These are phyloP conservation scores for Rutidosis leptorrhynchoides DNA, from an alignment of 129 eudicot genomes.

Conservation along the genomic window DNA sequence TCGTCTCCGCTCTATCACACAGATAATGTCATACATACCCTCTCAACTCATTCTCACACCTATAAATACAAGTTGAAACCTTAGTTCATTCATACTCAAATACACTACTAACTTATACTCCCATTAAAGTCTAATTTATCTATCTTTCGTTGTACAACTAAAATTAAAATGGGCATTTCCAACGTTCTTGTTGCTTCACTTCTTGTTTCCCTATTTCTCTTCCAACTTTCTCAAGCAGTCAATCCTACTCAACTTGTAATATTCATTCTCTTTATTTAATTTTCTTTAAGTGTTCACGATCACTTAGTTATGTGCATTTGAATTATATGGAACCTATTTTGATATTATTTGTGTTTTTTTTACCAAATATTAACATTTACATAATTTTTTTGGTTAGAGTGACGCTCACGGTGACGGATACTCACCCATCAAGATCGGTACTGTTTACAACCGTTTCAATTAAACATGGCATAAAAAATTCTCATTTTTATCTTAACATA, in stretches of 20 bases:
- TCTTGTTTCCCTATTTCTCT: slow-evolving; percentile 35
- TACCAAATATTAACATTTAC: background rate
- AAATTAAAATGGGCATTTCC: slow-evolving; percentile 37
- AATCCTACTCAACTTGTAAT: slow-evolving; percentile 40
- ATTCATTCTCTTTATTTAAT: background rate
- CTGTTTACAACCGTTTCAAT: background rate
- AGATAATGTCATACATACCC: no score
- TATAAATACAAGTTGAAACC: slow-evolving; percentile 16
- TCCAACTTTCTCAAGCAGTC: slow-evolving; percentile 39
- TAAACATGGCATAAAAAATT: background rate
- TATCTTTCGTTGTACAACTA: slow-evolving; percentile 8
- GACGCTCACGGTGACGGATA: background rate
- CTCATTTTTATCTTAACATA: background rate
- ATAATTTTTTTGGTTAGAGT: slow-evolving; percentile 1
- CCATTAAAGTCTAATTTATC: slow-evolving; percentile 14
- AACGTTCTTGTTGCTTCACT: slow-evolving; percentile 40
- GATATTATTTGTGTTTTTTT: background rate
- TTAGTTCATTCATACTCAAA: slow-evolving; percentile 6
- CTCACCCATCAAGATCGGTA: slow-evolving; percentile 17
- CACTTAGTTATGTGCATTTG: background rate
- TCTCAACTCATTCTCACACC: background rate
- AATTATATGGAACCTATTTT: background rate
- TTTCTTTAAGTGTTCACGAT: background rate
- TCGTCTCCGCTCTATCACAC: no score
- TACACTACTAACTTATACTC: background rate